These are phyloP conservation scores for Pilaira anomala DNA, from an alignment of 192 early-diverging fungal genomes.

Conservation along the genomic window DNA sequence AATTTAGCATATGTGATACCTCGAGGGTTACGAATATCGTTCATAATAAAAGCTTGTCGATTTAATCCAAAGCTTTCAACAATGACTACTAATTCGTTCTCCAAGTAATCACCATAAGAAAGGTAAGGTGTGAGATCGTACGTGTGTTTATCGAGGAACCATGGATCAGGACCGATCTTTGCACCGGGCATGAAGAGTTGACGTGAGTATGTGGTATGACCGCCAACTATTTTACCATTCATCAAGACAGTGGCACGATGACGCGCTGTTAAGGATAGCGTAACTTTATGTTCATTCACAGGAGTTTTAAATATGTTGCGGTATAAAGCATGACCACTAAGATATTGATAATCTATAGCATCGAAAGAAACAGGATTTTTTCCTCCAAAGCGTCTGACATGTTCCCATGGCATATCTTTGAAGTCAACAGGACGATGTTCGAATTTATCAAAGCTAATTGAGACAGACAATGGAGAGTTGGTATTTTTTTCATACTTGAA, in stretches of 20 bases:
- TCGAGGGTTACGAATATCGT: constrained; percentile 73
- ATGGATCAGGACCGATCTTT: constrained; percentile 73
- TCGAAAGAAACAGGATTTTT: constrained; percentile 47
- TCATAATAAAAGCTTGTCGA: constrained; percentile 64
- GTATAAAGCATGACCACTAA: constrained; percentile 65
- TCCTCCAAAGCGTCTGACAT: constrained; percentile 25
- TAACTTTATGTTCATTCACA: constrained; percentile 32
- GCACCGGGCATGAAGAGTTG: constrained; percentile 53
- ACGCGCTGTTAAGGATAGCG: constrained; percentile 64
- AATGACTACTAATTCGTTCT: constrained; percentile 67
- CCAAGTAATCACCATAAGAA: constrained; percentile 39
- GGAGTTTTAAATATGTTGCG: constrained; percentile 46
- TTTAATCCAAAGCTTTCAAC: constrained; percentile 78
- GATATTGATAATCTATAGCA: constrained; percentile 58
- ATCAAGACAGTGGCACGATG: constrained; percentile 69
- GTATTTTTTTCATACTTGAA: constrained; percentile 9
- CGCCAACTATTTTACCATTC: constrained; percentile 71
- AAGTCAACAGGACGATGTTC: constrained; percentile 43
- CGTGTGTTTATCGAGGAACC: constrained; percentile 50
- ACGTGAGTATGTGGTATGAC: constrained; percentile 73
- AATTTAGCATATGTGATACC: constrained; percentile 68
- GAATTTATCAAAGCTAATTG: constrained; percentile 13
- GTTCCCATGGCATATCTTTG: constrained; percentile 42
- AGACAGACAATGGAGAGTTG: background rate
- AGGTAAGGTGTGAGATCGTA: constrained; percentile 54